Evolutionary conservation across 2,329 filamentous ascomycete genomes (phyloP).

Genomic region (Cercospora brassicicola): DNA sequence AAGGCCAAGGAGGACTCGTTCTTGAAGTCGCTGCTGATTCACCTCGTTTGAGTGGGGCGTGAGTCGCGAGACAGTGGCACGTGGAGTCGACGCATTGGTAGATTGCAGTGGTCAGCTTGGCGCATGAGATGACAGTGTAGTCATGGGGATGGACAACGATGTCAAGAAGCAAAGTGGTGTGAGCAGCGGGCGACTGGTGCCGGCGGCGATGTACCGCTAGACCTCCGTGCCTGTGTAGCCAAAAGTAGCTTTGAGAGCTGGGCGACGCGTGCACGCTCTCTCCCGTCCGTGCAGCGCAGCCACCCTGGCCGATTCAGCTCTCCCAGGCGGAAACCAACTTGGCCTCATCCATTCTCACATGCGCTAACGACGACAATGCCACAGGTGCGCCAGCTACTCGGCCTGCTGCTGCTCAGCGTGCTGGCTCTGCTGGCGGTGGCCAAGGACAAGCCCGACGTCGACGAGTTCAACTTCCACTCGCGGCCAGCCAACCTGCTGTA

Average conservation of each 20-base stretch:
- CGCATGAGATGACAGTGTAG: background rate
- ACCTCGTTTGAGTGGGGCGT: conserved; percentile 9
- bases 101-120: background rate
- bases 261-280: background rate
- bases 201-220: background rate
- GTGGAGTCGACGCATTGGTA: background rate
- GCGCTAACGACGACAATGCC: conserved; percentile 20
- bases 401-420: conserved; percentile 28
- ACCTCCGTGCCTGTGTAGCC: background rate
- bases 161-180: background rate
- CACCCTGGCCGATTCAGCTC: background rate
- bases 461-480: conserved; percentile 64
- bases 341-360: conserved; percentile 2
- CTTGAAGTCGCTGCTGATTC: conserved; percentile 22
- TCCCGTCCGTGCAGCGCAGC: background rate
- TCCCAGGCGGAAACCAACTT: background rate
- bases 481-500: conserved; percentile 73
- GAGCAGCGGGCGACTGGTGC: background rate
- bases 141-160: background rate
- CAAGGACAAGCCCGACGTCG: conserved; percentile 59
- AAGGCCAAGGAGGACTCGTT: conserved; percentile 26
- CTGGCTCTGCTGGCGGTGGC: conserved; percentile 29
- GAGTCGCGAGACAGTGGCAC: background rate
- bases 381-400: conserved; percentile 21
- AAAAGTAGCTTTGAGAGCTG: background rate